phyloP scores from a whole-genome alignment of 176 grass and related monocot species.

The Ananas comosus region DNA sequence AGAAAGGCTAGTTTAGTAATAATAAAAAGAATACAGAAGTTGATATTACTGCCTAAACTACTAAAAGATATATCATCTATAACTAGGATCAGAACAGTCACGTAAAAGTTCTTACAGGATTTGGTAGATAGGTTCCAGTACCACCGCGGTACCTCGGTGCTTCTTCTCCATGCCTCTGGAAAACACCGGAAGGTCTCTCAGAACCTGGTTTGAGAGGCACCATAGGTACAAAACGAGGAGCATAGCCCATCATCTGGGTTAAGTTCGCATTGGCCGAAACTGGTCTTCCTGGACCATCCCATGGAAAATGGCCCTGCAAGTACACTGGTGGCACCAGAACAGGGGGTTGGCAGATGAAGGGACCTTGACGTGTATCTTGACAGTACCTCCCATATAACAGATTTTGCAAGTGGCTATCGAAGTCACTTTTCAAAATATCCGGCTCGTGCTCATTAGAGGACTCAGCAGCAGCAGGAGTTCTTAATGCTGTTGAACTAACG shows the following conservation, averaged over 20 bases:
- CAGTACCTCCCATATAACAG: conserved; percentile 65
- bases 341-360: conserved; percentile 31
- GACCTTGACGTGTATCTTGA: conserved; percentile 35
- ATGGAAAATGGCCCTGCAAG: conserved; percentile 55
- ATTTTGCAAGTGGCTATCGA: conserved; percentile 50
- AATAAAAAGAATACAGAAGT: background rate
- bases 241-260: conserved; percentile 40
- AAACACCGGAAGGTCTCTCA: conserved; percentile 36
- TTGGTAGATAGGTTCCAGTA: conserved; percentile 89
- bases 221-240: conserved; percentile 45
- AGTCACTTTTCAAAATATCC: conserved; percentile 82
- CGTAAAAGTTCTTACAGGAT: conserved; percentile 54
- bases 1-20: background rate
- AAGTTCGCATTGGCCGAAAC: conserved; percentile 51
- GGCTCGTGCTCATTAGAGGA: conserved; percentile 45
- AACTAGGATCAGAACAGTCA: background rate
- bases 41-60: too few relatives aligned
- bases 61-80: too few relatives aligned
- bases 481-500: conserved; percentile 31
- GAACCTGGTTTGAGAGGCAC: conserved; percentile 47
- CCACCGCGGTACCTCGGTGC: conserved; percentile 75
- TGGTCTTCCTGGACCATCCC: conserved; percentile 61
- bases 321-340: conserved; percentile 34
- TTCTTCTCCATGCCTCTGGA: conserved; percentile 45
- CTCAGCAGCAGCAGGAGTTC: conserved; percentile 31